Evolutionary conservation across 2,329 filamentous ascomycete genomes (phyloP).

Genomic region (Acephala macrosclerotiorum): DNA sequence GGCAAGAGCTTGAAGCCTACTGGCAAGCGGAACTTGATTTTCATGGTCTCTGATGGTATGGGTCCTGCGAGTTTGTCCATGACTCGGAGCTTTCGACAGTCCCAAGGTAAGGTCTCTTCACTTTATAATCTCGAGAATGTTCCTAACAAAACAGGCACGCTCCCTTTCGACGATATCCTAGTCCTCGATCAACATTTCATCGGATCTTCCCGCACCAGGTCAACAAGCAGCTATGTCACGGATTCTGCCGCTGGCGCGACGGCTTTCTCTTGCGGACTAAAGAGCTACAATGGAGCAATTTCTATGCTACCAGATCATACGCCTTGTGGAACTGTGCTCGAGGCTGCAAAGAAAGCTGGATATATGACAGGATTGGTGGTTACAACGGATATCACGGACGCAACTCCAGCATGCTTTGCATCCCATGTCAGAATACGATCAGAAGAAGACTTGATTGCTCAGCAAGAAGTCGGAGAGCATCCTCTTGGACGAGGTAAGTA

Average conservation of each 20-base stretch:
- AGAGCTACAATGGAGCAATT: constrained; percentile 98
- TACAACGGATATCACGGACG: constrained; percentile 93
- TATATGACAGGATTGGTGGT: constrained; percentile 95
- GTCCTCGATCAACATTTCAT: constrained; percentile 88
- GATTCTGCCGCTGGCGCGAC: constrained; percentile 98
- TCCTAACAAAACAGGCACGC: constrained; percentile 53
- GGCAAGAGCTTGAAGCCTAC: constrained; percentile 43
- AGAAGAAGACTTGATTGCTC: constrained; percentile 89
- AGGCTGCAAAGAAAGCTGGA: constrained; percentile 90
- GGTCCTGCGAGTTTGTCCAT: constrained; percentile 89
- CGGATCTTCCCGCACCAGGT: constrained; percentile 87
- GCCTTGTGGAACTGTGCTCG: constrained; percentile 90
- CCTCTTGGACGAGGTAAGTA: constrained; percentile 70
- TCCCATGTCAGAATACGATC: constrained; percentile 81
- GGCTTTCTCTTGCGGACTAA: constrained; percentile 89
- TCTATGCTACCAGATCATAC: constrained; percentile 84
- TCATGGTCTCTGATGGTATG: constrained; percentile 99
- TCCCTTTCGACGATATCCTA: constrained; percentile 79
- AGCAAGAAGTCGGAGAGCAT: constrained; percentile 90
- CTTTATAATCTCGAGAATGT: background rate
- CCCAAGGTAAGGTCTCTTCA: constrained; percentile 53
- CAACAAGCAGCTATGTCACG: constrained; percentile 84
- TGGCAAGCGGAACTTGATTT: constrained; percentile 91
- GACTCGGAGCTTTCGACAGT: constrained; percentile 86
- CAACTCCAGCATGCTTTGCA: constrained; percentile 94